Conservation (phyloP, 176 grass and related monocot genomes). For the Tillandsia fasciculata region DNA sequence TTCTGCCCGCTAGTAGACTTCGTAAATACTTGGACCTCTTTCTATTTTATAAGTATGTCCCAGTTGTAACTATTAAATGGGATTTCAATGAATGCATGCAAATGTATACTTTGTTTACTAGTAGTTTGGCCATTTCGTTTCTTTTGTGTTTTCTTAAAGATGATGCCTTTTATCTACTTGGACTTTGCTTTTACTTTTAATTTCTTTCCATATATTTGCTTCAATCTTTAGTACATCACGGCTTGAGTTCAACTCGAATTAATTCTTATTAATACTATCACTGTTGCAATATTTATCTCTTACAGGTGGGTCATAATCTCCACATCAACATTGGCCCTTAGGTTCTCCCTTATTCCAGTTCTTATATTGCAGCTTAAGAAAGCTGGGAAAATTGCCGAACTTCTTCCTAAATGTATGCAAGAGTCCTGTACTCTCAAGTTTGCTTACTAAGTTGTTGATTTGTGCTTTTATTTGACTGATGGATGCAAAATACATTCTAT, state of each 20-base stretch:
- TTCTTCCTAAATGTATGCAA: conserved; percentile 47
- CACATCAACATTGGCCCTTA: conserved; percentile 69
- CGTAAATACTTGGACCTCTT: too few species aligned
- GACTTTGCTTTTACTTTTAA: background rate
- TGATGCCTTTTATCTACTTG: background rate
- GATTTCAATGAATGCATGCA: too few species aligned
- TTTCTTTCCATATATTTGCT: background rate
- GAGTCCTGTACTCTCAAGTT: background rate
- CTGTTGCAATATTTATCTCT: background rate
- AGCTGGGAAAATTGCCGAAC: conserved; percentile 37
- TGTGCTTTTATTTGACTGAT: too few species aligned
- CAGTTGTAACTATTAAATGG: too few species aligned
- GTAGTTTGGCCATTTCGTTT: background rate
- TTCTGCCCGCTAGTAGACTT: too few species aligned
- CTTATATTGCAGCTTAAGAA: conserved; percentile 68
- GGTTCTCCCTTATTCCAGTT: conserved; percentile 56
- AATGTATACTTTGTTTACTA: too few species aligned
- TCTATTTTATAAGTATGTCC: too few species aligned
- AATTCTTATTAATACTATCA: too few species aligned
- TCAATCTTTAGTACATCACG: background rate
- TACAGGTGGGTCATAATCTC: conserved; percentile 83
- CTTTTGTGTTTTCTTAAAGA: background rate
- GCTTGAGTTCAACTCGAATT: background rate
- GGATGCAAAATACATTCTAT: too few species aligned
- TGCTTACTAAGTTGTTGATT: too few species aligned